Conservation (phyloP, 2,329 filamentous ascomycete genomes). For the Trichoderma brevicompactum region DNA sequence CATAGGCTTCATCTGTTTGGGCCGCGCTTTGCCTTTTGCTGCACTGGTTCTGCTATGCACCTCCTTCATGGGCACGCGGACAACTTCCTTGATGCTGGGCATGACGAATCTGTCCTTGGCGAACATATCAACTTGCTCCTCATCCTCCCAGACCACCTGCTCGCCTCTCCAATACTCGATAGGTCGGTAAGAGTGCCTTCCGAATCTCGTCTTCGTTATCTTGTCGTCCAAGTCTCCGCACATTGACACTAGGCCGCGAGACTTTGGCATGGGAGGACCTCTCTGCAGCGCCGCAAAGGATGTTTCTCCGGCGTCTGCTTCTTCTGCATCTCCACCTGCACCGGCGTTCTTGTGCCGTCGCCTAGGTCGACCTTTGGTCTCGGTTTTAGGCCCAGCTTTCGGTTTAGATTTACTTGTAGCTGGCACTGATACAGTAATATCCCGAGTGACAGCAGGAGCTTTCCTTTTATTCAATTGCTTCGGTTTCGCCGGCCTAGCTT, state of each 20-base stretch:
- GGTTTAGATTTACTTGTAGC: conserved; percentile 4
- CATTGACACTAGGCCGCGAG: conserved; percentile 58
- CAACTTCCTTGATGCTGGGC: conserved; percentile 74
- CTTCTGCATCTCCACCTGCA: conserved; percentile 37
- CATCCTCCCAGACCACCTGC: conserved; percentile 69
- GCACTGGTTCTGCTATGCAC: conserved; percentile 34
- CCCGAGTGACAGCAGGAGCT: conserved; percentile 2
- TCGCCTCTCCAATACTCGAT: conserved; percentile 89
- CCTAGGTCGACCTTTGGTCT: conserved; percentile 35
- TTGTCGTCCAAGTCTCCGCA: conserved; percentile 53
- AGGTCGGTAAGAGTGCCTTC: conserved; percentile 76
- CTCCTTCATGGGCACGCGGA: conserved; percentile 69
- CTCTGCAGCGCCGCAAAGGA: conserved; percentile 55
- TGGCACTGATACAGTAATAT: conserved; percentile 4
- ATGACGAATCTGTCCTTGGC: conserved; percentile 56
- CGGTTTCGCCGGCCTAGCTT: conserved; percentile 34
- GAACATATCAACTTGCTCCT: conserved; percentile 56
- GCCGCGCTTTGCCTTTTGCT: conserved; percentile 35
- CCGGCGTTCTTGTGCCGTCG: conserved; percentile 35
- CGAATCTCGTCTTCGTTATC: conserved; percentile 70
- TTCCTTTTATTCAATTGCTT: conserved; percentile 23
- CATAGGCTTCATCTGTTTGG: conserved; percentile 43
- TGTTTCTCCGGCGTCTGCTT: conserved; percentile 51
- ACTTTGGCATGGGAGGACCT: conserved; percentile 60
- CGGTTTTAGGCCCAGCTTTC: conserved; percentile 34